Base-by-base conservation (phyloP, 2,329 filamentous ascomycete genomes). In the Cercospora beticola region DNA sequence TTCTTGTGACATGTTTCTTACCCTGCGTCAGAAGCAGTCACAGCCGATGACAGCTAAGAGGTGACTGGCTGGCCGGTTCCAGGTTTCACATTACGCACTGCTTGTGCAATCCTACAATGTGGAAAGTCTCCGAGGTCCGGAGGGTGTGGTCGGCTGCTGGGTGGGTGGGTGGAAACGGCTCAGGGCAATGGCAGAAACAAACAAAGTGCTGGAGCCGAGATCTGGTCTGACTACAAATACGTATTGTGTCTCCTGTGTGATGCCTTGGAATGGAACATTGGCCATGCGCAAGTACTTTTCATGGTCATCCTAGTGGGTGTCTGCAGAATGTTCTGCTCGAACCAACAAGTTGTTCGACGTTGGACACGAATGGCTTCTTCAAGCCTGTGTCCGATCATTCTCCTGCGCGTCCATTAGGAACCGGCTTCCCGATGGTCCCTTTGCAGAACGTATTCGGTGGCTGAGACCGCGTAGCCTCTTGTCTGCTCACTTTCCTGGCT, bases 311-410 rank as follows among this genome's bases (percentile, higher is more conserved):
- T 59, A 59, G 31, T 59, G 30, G 30, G 28, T 59, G 56, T 59
- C 56, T 59, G 30, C 30, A 59, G 56, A 59, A 59, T 59, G 56
- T 59, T 59, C 56, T 59, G 30, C 56, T 59, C 18, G 28, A 59
- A 36, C 56, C 30, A 59, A 14, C 28, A 31, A 59, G 12, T 18
- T n/a, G 28, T 21, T 36, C n/a, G 18, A 59, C 16, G 18, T 21
- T 28, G 30, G n/a, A 21, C 18, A 36, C 28, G 28, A 31, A 59
- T n/a, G 9, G 56, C 56, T 59, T 36, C 31, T 2, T 18, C 16
- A 14, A 18, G 18, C 1, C 14, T 33, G 8, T 3, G 26, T n/a
- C 56, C 28, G 56, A 30, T 36, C 56, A 4, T 59, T 33, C 16
- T 59, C 4, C 16, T 21, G 28, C n/a, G 14, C 23, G 12, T 9